Percentiles rank a stretch among this genome's conserved stretches.
Conservation (phyloP, 73 alveolate species). For the Halteria grandinella region DNA sequence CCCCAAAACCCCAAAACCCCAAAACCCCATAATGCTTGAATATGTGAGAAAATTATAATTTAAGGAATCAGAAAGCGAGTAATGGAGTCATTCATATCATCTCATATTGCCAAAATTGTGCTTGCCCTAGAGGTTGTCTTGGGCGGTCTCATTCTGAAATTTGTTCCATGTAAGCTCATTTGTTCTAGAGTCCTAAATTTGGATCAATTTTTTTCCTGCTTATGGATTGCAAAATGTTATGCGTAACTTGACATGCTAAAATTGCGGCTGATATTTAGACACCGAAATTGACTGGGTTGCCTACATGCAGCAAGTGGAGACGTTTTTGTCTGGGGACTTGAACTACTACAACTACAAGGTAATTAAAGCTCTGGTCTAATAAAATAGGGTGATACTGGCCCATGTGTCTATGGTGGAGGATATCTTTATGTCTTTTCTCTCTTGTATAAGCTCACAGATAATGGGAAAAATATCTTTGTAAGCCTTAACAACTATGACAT, state of each 20-base stretch:
- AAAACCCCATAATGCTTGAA: no score
- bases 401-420: slow-evolving; percentile 83
- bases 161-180: slow-evolving; percentile 42
- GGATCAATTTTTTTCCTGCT: background rate
- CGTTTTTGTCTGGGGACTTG: slow-evolving; percentile 66
- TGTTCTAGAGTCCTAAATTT: background rate
- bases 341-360: slow-evolving; percentile 61
- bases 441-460: slow-evolving; percentile 53
- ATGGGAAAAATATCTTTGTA: slow-evolving; percentile 61
- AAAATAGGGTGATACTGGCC: slow-evolving; percentile 70
- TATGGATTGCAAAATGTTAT: background rate
- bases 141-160: background rate
- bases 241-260: background rate
- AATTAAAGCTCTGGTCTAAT: background rate
- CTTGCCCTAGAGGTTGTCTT: slow-evolving; percentile 3
- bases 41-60: no score
- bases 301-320: slow-evolving; percentile 71
- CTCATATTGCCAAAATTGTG: background rate
- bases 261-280: slow-evolving; percentile 5
- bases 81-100: background rate
- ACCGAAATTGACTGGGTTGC: slow-evolving; percentile 82
- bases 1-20: no score
- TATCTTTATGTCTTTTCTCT: slow-evolving; percentile 59
- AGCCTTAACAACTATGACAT: background rate
- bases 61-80: no score